Evolutionary conservation across 352 stramenopile genomes (phyloP).

Genomic region (Achlya hypogyna): DNA sequence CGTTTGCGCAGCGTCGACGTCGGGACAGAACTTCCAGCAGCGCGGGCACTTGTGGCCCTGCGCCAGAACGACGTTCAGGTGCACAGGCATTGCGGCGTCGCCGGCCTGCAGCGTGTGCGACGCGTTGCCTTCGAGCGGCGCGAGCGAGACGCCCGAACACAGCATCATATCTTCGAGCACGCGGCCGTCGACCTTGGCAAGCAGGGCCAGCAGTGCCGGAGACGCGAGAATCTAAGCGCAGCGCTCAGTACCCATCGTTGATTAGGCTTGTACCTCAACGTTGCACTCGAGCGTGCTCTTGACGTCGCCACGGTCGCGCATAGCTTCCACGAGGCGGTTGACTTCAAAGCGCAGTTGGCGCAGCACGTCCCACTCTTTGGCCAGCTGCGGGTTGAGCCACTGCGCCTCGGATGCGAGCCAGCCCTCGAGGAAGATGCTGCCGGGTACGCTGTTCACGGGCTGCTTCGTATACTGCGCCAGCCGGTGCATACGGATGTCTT

Average conservation of each 20-base stretch:
- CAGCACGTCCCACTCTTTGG: constrained; percentile 81
- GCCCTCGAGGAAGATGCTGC: constrained; percentile 62
- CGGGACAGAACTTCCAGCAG: constrained; percentile 73
- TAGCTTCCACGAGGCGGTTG: constrained; percentile 66
- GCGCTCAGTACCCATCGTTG: constrained; percentile 45
- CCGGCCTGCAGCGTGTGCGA: constrained; percentile 29
- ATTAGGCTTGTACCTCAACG: constrained; percentile 60
- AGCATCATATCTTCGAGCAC: constrained; percentile 60
- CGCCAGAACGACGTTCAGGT: constrained; percentile 48
- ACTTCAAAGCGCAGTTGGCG: constrained; percentile 78
- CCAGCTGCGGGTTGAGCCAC: constrained; percentile 44
- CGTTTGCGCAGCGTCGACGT: constrained; percentile 7
- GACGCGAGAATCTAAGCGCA: constrained; percentile 26
- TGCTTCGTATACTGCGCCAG: constrained; percentile 38
- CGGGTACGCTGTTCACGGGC: constrained; percentile 41
- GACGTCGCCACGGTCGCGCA: constrained; percentile 43
- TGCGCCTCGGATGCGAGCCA: constrained; percentile 32
- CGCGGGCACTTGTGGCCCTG: constrained; percentile 78
- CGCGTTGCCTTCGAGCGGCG: constrained; percentile 26
- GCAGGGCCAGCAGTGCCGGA: constrained; percentile 37
- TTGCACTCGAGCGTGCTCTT: constrained; percentile 73
- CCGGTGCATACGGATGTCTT: constrained; percentile 93
- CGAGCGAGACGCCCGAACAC: constrained; percentile 49
- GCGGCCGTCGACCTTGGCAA: constrained; percentile 1
- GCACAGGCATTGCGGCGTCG: constrained; percentile 32